Percentiles rank a stretch among this genome's conserved stretches.
Conservation (phyloP, 768 basidiomycete genomes). For the Asterophora parasitica region DNA sequence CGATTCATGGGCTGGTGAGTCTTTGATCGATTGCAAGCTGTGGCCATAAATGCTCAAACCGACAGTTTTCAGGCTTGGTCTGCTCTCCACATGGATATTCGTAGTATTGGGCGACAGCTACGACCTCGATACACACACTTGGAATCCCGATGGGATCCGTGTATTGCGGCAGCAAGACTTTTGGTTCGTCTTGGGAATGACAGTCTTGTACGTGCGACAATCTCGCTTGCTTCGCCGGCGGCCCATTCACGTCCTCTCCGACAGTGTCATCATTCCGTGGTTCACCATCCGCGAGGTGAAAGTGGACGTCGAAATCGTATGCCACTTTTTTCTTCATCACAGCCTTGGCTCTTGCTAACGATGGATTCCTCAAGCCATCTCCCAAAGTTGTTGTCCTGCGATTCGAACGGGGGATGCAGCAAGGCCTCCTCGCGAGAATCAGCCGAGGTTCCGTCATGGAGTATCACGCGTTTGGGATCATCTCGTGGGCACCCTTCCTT, state of each 20-base stretch:
- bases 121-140: conserved; percentile 47
- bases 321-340: conserved; percentile 20
- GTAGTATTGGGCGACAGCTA: conserved; percentile 67
- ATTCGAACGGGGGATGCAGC: conserved; percentile 83
- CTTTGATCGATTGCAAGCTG: conserved; percentile 4
- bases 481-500: conserved; percentile 51
- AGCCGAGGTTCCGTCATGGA: conserved; percentile 74
- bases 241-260: conserved; percentile 1
- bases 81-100: conserved; percentile 62
- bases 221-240: conserved; percentile 12
- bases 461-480: conserved; percentile 82
- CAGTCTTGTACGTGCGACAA: conserved; percentile 48
- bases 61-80: conserved; percentile 32
- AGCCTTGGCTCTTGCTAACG: conserved; percentile 2
- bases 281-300: conserved; percentile 69
- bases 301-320: conserved; percentile 72
- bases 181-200: conserved; percentile 76
- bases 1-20: conserved; percentile 76
- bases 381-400: conserved; percentile 76
- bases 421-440: conserved; percentile 74
- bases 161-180: conserved; percentile 70
- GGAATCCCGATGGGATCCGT: conserved; percentile 55
- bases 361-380: conserved; percentile 50
- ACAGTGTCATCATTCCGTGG: conserved; percentile 72
- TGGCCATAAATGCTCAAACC: conserved; percentile 5